Base-by-base conservation (phyloP, 345 rosid species). In the Euphorbia peplus region DNA sequence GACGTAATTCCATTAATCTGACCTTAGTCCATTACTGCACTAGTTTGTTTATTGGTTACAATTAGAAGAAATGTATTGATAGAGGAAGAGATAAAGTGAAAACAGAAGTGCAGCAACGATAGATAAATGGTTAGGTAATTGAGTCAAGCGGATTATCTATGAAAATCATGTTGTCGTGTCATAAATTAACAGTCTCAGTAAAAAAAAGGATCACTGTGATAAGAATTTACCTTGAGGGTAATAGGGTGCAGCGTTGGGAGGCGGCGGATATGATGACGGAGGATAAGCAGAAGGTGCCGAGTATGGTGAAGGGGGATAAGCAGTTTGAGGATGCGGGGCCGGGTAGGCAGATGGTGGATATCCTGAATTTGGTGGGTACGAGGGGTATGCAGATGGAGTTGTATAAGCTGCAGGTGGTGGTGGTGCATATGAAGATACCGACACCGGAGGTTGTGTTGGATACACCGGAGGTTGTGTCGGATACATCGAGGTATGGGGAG, bases 161-260 rank as follows among this genome's bases (percentile, higher is more conserved):
- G 6, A 32, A 6, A 32, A 32, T 32, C 37, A 6, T 32, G 37
- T 32, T 32, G 37, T 32, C 37, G 37, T 32, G 6, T 32, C 37
- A 32, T 3, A 32, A 32, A 32, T 32, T 32, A 32, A 6, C 4
- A 32, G 6, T 32, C 37, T 6, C 6, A 12, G 50, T 44, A 2
- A 44, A 44, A 39, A 39, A 22, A 29, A 41, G 16, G 5, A 69
- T 22, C 35, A n/a, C 28, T 9, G 9, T 13, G 3, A 74, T 41
- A 47, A 11, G 4, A 46, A 64, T 15, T 69, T 75, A 86, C 90
- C 85, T 76, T 83, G 85, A 69, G 86, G 87, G 74, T 82, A 76
- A 66, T 74, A 82, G 25, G 87, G 78, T 9, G 92, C 76, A 60
- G 80, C 73, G 47, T 83, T 84, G 26, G 76, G 76, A 37, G 76